These are phyloP conservation scores for Protea cynaroides DNA, from an alignment of 164 flowering plant species.

Conservation along the genomic window DNA sequence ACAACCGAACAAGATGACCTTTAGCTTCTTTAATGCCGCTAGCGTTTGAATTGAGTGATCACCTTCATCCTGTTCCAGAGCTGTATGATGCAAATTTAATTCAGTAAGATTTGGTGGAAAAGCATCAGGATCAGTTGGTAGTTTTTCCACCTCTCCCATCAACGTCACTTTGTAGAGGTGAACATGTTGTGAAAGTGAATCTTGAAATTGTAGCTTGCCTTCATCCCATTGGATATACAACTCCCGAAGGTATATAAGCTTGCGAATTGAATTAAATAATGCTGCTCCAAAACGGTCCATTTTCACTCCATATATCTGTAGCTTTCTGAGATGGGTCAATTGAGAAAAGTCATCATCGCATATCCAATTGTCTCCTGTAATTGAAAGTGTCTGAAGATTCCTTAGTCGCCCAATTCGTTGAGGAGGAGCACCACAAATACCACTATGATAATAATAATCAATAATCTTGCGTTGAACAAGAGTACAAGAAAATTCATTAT, in stretches of 20 bases:
- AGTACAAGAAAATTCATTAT: no score
- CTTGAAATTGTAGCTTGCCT: no score
- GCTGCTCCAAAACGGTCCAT: not conserved
- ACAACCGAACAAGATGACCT: no score
- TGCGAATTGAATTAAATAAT: no score
- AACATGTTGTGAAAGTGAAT: no score
- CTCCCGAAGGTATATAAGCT: not conserved
- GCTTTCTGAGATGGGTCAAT: not conserved
- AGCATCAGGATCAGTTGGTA: not conserved
- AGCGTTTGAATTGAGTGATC: no score
- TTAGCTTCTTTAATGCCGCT: no score
- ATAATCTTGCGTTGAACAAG: no score
- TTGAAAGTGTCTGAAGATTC: slow-evolving; percentile 6
- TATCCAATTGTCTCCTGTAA: not conserved
- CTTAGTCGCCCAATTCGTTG: not conserved
- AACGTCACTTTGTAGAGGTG: not conserved
- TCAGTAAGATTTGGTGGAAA: slow-evolving; percentile 4
- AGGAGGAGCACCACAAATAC: not conserved
- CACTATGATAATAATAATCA: no score
- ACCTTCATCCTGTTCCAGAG: no score
- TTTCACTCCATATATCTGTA: not conserved
- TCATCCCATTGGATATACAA: not conserved
- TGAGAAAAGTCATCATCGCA: not conserved
- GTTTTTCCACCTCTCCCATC: not conserved
- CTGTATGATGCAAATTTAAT: not conserved